phyloP scores from a whole-genome alignment of 352 stramenopile species.

The Aphanomyces invadans region DNA sequence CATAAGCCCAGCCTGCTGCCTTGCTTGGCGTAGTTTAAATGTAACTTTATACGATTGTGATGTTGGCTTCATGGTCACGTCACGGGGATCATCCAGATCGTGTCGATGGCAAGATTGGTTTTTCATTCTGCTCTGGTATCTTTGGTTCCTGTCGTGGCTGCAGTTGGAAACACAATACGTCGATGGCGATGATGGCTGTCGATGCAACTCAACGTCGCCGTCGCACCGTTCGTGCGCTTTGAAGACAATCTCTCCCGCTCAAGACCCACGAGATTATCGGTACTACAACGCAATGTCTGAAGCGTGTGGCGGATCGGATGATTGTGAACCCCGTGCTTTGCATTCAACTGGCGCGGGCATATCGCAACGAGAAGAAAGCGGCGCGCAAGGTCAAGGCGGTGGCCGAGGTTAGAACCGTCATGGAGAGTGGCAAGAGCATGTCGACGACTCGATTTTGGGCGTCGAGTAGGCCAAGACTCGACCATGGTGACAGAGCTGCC shows the following conservation, averaged over 20 bases:
- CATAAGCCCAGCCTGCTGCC: too few species aligned
- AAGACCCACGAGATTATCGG: constrained; percentile 39
- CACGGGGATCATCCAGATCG: too few species aligned
- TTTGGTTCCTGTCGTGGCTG: too few species aligned
- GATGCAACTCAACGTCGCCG: too few species aligned
- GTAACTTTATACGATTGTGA: too few species aligned
- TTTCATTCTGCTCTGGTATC: too few species aligned
- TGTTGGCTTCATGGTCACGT: too few species aligned
- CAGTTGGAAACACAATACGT: too few species aligned
- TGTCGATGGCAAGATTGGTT: too few species aligned
- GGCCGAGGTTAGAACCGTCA: constrained; percentile 49
- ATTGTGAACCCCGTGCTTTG: constrained; percentile 45
- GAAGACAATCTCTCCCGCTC: constrained; percentile 46
- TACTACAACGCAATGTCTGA: constrained; percentile 50
- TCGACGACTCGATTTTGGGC: constrained; percentile 43
- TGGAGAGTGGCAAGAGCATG: constrained; percentile 24
- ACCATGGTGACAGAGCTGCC: constrained; percentile 57
- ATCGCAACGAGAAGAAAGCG: constrained; percentile 54
- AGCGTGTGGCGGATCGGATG: constrained; percentile 44
- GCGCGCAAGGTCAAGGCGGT: constrained; percentile 47
- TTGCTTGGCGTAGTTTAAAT: too few species aligned
- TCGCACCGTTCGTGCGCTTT: too few species aligned
- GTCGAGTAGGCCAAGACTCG: constrained; percentile 46
- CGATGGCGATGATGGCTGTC: too few species aligned
- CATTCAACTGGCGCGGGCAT: constrained; percentile 49